phyloP scores from a whole-genome alignment of 116 monocot genomes.

The Cymodocea nodosa region DNA sequence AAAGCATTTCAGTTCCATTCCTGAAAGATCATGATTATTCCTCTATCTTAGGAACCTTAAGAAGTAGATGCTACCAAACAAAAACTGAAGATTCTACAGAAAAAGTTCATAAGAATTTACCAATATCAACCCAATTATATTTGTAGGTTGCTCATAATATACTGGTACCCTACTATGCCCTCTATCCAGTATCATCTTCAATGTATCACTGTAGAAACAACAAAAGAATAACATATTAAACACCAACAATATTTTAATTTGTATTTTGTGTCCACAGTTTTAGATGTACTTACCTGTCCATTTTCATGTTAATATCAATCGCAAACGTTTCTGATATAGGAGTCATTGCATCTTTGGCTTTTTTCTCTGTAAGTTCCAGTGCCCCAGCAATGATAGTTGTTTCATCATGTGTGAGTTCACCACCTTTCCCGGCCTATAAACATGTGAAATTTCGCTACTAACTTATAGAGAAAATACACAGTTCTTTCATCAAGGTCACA shows the following conservation, averaged over 20 bases:
- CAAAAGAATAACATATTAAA: background rate
- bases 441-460: no score
- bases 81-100: background rate
- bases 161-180: slow-evolving; percentile 98
- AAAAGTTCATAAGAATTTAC: slow-evolving; percentile 16
- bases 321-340: slow-evolving; percentile 75
- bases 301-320: slow-evolving; percentile 83
- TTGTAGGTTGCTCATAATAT: slow-evolving; percentile 70
- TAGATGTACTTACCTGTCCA: slow-evolving; percentile 38
- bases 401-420: slow-evolving; percentile 97
- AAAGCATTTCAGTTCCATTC: background rate
- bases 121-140: slow-evolving; percentile 91
- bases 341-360: slow-evolving; percentile 86
- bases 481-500: no score
- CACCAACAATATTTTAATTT: background rate
- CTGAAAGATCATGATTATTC: no score
- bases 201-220: slow-evolving; percentile 37
- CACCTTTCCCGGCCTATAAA: slow-evolving; percentile 91
- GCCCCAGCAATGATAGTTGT: slow-evolving; percentile 98
- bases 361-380: slow-evolving; percentile 76
- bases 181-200: slow-evolving; percentile 69
- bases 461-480: no score
- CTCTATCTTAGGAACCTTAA: background rate
- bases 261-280: background rate
- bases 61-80: background rate